These are phyloP conservation scores for Parmelia sp. DNA, from an alignment of 495 filamentous ascomycete genomes.

Conservation along the genomic window DNA sequence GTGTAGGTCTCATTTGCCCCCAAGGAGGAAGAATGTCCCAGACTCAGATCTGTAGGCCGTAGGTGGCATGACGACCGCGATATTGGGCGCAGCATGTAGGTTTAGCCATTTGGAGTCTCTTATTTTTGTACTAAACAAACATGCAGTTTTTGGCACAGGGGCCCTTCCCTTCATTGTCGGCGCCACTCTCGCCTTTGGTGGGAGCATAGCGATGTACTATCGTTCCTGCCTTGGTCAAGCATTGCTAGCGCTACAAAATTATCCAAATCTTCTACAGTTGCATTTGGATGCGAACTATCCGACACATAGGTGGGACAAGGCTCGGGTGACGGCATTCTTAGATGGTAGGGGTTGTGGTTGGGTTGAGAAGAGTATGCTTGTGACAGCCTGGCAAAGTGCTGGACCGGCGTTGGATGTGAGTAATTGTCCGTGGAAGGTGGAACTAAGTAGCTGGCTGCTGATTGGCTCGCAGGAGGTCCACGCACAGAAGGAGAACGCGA, in stretches of 20 bases:
- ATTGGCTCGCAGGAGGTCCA: neutral
- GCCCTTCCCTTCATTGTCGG: conserved; percentile 11
- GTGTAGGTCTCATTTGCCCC: neutral
- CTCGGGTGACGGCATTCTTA: neutral
- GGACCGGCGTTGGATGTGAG: conserved; percentile 11
- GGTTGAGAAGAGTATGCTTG: conserved; percentile 10
- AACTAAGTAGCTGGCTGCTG: neutral
- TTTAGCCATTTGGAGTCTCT: too few species aligned
- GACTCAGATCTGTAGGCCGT: conserved; percentile 5
- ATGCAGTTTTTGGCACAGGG: conserved; percentile 11
- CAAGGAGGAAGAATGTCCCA: neutral
- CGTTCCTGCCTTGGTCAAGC: conserved; percentile 6
- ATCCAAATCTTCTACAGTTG: conserved; percentile 7
- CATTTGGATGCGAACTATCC: conserved; percentile 4
- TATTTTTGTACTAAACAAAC: too few species aligned
- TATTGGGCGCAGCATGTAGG: neutral
- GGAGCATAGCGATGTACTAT: conserved; percentile 10
- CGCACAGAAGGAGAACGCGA: conserved; percentile 10
- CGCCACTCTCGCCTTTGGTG: conserved; percentile 1
- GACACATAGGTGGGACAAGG: neutral
- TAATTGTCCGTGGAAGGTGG: neutral
- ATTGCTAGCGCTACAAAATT: conserved; percentile 1
- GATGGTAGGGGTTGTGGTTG: neutral
- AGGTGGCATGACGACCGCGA: neutral
- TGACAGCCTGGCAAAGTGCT: conserved; percentile 10